Evolutionary conservation across 176 grass and related monocot species (phyloP), one percentile per base, ranked within the genome.

Genomic region (Phyllostachys edulis): DNA sequence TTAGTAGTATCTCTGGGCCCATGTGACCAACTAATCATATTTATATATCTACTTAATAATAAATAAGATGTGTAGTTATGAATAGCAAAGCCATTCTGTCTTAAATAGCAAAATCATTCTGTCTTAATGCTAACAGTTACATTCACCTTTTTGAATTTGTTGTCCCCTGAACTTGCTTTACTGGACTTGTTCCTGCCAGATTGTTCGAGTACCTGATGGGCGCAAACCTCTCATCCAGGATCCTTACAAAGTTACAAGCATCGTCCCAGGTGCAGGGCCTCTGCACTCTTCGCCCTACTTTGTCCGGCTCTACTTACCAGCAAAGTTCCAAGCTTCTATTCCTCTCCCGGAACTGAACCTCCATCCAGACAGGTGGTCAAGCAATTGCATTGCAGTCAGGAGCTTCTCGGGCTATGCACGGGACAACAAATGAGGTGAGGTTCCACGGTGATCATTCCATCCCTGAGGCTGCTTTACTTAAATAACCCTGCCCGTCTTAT

Each of bases 381-480:
- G 92, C 67, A 88, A 91, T 26, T 94, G 95, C 80, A 71, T 97
- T 36, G 90, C 92, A 0, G 88, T 88, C 42, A 88, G 90, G 69
- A 82, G 82, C 51, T 97, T 94, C 71, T 91, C 92, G 0, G 92
- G 95, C 23, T 91, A 88, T 67, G 92, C 95, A 12, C 74, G 95
- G 9, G 92, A 97, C 69, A 77, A 56, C 36, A 91, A 97, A 97
- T 77, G 95, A 97, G 75, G 95, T 97, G 50, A 94, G 92, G 92
- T 88, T 92, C 7, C 76, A 63, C 13, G 23, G 8, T 6, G 18
- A 46, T 23, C 11, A n/a, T n/a, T n/a, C n/a, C n/a, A n/a, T 20
- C 7, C 1, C 18, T n/a, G 6, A 14, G 20, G 40, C 56, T 59
- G 4, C 56, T 59, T 23, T 10, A n/a, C 56, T 59, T 8, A 5